Percentiles rank a stretch among this genome's conserved stretches.
These are phyloP conservation scores for Lyophyllum decastes DNA, from an alignment of 768 basidiomycete species.

Conservation along the genomic window DNA sequence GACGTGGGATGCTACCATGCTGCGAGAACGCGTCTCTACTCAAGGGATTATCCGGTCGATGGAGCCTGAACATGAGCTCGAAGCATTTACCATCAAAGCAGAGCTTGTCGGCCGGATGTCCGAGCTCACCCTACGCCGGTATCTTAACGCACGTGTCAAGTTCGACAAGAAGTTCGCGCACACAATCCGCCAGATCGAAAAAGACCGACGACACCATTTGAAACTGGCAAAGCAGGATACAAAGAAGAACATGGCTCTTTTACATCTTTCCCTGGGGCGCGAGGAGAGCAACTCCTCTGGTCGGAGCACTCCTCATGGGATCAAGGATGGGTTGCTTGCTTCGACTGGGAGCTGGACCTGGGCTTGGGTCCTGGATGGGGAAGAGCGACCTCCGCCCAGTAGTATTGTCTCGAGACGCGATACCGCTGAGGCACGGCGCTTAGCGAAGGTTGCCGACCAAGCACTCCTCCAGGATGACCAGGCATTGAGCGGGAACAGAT, in stretches of 20 bases:
- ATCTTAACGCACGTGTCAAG: conserved; percentile 56
- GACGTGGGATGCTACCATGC: conserved; percentile 63
- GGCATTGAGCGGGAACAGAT: conserved; percentile 63
- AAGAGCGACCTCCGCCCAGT: conserved; percentile 86
- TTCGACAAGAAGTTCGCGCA: conserved; percentile 72
- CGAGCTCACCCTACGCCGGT: conserved; percentile 77
- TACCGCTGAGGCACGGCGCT: conserved; percentile 72
- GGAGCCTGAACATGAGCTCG: conserved; percentile 68
- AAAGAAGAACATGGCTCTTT: conserved; percentile 48
- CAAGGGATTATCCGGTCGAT: conserved; percentile 81
- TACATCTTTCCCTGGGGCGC: conserved; percentile 39
- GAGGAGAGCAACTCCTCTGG: conserved; percentile 21
- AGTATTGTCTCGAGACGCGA: conserved; percentile 91
- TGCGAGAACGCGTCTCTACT: conserved; percentile 87
- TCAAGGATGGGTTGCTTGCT: conserved; percentile 40
- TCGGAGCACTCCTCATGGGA: conserved; percentile 18
- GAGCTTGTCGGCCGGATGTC: conserved; percentile 75
- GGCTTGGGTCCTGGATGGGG: conserved; percentile 82
- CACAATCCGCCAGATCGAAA: conserved; percentile 59
- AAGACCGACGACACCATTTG: conserved; percentile 63
- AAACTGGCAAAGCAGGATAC: conserved; percentile 67
- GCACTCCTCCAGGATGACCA: conserved; percentile 58
- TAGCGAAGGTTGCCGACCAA: conserved; percentile 76
- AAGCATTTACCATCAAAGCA: conserved; percentile 62
- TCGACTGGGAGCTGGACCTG: conserved; percentile 69